Evolutionary conservation across 345 rosid genomes (phyloP).

Genomic region (Heritiera fomes): DNA sequence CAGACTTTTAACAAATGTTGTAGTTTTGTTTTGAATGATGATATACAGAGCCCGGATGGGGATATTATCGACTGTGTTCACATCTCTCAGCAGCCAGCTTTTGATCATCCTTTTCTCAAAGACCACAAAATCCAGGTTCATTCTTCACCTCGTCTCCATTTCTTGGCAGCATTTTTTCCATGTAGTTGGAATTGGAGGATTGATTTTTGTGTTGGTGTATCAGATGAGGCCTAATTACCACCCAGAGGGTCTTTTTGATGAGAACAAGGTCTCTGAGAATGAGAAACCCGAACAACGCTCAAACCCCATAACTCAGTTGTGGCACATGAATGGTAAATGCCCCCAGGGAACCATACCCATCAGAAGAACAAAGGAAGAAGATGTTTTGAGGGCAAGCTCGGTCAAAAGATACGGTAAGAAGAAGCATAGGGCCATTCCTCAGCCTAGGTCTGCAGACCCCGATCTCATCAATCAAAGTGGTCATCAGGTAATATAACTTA

Average conservation of each 20-base stretch:
- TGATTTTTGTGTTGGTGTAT: neutral
- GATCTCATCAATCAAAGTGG: constrained; percentile 82
- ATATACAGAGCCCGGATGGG: constrained; percentile 74
- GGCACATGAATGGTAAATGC: constrained; percentile 80
- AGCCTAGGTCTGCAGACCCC: constrained; percentile 91
- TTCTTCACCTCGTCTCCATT: neutral
- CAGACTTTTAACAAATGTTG: neutral
- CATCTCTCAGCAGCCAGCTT: constrained; percentile 86
- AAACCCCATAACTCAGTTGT: constrained; percentile 65
- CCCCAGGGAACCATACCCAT: constrained; percentile 78
- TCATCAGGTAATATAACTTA: constrained; percentile 61
- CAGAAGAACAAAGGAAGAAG: constrained; percentile 84
- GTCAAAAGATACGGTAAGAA: constrained; percentile 93
- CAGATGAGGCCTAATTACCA: constrained; percentile 87
- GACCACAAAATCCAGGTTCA: constrained; percentile 97
- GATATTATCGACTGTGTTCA: constrained; percentile 84
- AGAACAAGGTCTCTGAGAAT: constrained; percentile 56
- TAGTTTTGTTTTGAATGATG: constrained; percentile 17
- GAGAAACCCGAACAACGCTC: constrained; percentile 46
- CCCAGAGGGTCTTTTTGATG: constrained; percentile 85
- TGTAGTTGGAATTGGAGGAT: neutral
- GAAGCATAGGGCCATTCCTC: constrained; percentile 72
- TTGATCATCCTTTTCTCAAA: constrained; percentile 93
- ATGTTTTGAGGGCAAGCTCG: constrained; percentile 91
- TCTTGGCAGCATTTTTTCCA: neutral